Evolutionary conservation across 768 basidiomycete species (phyloP).

Genomic region (Pleurotus giganteus): DNA sequence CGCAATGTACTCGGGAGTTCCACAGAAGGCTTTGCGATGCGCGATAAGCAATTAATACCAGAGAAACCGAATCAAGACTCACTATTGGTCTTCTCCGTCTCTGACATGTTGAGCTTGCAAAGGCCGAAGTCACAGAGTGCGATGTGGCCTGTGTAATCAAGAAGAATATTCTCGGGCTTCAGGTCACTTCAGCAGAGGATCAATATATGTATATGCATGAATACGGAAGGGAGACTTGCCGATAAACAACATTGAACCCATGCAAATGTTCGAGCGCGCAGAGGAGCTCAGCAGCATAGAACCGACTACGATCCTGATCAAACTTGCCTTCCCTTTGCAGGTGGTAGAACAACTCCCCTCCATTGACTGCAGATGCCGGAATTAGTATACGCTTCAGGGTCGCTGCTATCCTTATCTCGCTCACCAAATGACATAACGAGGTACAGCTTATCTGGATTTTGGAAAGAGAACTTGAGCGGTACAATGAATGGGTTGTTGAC

Average conservation of each 20-base stretch:
- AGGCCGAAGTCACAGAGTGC: conserved; percentile 98
- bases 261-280: conserved; percentile 95
- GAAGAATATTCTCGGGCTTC: conserved; percentile 96
- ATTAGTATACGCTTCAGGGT: conserved; percentile 4
- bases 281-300: conserved; percentile 97
- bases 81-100: conserved; percentile 97
- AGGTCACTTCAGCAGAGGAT: conserved; percentile 58
- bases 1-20: conserved; percentile 98
- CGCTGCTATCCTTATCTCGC: conserved; percentile 21
- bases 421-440: conserved; percentile 93
- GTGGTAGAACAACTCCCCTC: conserved; percentile 97
- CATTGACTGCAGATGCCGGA: conserved; percentile 63
- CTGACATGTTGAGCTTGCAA: conserved; percentile 96
- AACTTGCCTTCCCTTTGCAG: conserved; percentile 96
- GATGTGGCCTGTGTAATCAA: conserved; percentile 98
- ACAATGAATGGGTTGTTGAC: conserved; percentile 99
- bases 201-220: neutral
- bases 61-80: conserved; percentile 20
- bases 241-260: conserved; percentile 97
- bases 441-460: conserved; percentile 96
- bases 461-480: conserved; percentile 98
- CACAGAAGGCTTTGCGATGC: conserved; percentile 77
- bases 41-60: conserved; percentile 4
- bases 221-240: conserved; percentile 47
- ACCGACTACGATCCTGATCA: conserved; percentile 88